Evolutionary conservation across 1,284 basidiomycete species (phyloP), one percentile per base, ranked within the genome.

Genomic region (Pseudozyma sp.): DNA sequence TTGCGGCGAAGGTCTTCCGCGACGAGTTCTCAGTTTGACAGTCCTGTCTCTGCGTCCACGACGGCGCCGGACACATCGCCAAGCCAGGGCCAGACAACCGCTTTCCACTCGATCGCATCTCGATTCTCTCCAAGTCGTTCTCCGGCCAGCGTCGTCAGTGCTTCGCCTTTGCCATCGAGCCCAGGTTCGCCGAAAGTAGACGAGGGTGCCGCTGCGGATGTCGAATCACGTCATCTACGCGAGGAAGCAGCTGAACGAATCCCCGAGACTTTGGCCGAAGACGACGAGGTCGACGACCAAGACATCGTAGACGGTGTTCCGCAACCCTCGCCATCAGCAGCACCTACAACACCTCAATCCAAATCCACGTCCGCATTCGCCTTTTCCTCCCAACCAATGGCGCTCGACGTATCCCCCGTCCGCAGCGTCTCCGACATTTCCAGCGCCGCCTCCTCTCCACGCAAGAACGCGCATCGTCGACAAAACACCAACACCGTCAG

Each of bases 401-500:
- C 69, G 7, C 49, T 73, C 7, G 69, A 67, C 10, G 48, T 67
- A 7, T 74, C 70, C 7, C 70, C 70, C 11, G 35, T 49, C 5
- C 54, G 57, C 17, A 62, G 40, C 35, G 8, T 54, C 2, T 75
- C 65, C 4, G 49, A 39, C 16, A 13, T 31, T 7, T 70, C 68
- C 11, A 64, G 49, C 19, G 60, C 72, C 7, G 64, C 68, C 17
- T 67, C 72, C 7, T 75, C 72, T 0, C 72, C 72, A 3, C 63
- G 72, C 19, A 75, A 68, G 34, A 64, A 62, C 52, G 68, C 67
- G 8, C 72, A 75, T 17, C 40, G 68, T 2, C 24, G 72, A 24
- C 72, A 71, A 30, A 58, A 70, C 19, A 64, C 64, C n/a, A 56
- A 62, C 44, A 70, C 60, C 1, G 60, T 70, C 51, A 68, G 64